Evolutionary conservation across 805 yeast species (phyloP), one percentile per base, ranked within the genome.

Genomic region (Jamesozyma spencerorum): DNA sequence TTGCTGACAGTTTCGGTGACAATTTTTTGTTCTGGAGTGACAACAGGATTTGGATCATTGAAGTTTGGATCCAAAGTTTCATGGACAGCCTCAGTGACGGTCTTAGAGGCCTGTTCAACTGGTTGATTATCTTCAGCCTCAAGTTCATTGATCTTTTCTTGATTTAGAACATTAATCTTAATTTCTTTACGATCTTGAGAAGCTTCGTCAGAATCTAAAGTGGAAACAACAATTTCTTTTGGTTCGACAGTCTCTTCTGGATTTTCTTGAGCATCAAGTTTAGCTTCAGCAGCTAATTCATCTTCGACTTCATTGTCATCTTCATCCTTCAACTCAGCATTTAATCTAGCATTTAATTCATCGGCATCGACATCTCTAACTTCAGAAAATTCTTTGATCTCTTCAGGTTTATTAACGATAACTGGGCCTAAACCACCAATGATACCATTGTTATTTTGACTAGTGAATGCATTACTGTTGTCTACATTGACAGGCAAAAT

Each of bases 361-460:
- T 74, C 66, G 22, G 81, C 75, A 51, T 77, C 75, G 24, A 75
- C 81, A 39, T 72, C 69, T 38, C 69, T 52, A 18, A 78, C 69
- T 49, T 77, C 72, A 36, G 64, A 61, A 54, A 86, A 81, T 37
- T 78, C 95, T 44, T 73, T 67, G 51, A 85, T 74, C n/a, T 75
- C 70, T 34, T 70, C 72, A 15, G 85, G 71, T 54, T 82, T 72
- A 32, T 65, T 72, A 45, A 79, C 50, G 19, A 60, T 47, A 6
- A 51, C 60, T 10, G 83, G 70, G 36, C 95, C 95, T 22, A 92
- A 86, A 54, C 82, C 88, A 37, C 85, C 83, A 29, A 68, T 20
- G 37, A 63, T 50, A 48, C 77, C 58, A 48, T 78, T 57, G 28
- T 64, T 51, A 47, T 77, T 57, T 28, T 64, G 50, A 47, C 78